Evolutionary conservation across 23 red algal genomes (phyloP).

Genomic region (Gracilaria caudata): DNA sequence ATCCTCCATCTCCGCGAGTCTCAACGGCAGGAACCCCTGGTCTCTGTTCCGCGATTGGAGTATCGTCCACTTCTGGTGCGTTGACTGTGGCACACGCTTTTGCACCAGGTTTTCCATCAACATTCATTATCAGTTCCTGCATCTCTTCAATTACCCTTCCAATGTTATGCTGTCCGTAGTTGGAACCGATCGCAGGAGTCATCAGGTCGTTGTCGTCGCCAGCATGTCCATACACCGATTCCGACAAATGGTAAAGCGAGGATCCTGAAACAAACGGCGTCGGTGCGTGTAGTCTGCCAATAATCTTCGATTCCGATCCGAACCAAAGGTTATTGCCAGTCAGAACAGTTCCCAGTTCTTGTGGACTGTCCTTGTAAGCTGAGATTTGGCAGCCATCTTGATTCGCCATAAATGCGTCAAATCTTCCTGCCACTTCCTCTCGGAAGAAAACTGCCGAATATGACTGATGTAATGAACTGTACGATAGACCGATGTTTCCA

Average conservation of each 20-base stretch:
- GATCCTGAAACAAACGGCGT: slow-evolving; percentile 40
- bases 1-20: neutral
- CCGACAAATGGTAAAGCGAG: slow-evolving; percentile 69
- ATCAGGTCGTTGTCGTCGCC: slow-evolving; percentile 72
- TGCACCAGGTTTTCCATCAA: slow-evolving; percentile 30
- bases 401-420: slow-evolving; percentile 76
- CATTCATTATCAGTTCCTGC: slow-evolving; percentile 36
- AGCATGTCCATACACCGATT: slow-evolving; percentile 37
- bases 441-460: slow-evolving; percentile 49
- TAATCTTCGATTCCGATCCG: slow-evolving; percentile 12
- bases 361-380: slow-evolving; percentile 40
- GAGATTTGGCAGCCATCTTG: slow-evolving; percentile 57
- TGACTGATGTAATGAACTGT: slow-evolving; percentile 8
- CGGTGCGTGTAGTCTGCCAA: slow-evolving; percentile 56
- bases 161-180: slow-evolving; percentile 65
- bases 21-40: neutral
- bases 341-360: slow-evolving; percentile 58
- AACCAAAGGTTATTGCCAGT: slow-evolving; percentile 74
- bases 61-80: slow-evolving; percentile 39
- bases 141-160: slow-evolving; percentile 35
- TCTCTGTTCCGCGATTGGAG: slow-evolving; percentile 18
- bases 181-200: slow-evolving; percentile 58
- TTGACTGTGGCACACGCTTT: slow-evolving; percentile 37
- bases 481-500: slow-evolving; percentile 42
- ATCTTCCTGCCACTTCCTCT: slow-evolving; percentile 32